A percentile compares a stretch with the other conserved stretches of the same genome.
Evolutionary conservation across 75 land plant species (phyloP).

Genomic region (Sequoia sempervirens): DNA sequence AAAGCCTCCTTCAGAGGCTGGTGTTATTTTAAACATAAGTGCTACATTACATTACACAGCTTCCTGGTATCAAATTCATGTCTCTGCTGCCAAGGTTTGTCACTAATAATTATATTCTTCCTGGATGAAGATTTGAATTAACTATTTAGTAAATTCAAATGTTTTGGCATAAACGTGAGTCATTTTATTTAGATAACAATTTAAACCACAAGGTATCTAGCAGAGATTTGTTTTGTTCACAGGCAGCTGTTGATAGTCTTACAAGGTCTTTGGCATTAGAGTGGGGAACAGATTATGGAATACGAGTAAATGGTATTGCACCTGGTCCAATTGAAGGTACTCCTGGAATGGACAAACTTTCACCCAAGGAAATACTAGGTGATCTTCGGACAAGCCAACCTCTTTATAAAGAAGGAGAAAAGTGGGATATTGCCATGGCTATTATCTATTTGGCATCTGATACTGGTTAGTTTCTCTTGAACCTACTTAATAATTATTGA

Average conservation of each 20-base stretch:
- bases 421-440: slow-evolving; percentile 98
- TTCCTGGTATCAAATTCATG: slow-evolving; percentile 95
- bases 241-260: slow-evolving; percentile 95
- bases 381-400: slow-evolving; percentile 31
- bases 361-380: slow-evolving; percentile 58
- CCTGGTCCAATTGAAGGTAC: slow-evolving; percentile 96
- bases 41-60: slow-evolving; percentile 95
- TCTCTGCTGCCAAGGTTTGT: slow-evolving; percentile 94
- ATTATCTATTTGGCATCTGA: slow-evolving; percentile 84
- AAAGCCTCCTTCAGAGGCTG: slow-evolving; percentile 54
- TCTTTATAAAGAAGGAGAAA: slow-evolving; percentile 71
- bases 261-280: slow-evolving; percentile 94
- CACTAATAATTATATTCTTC: neutral
- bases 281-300: slow-evolving; percentile 95
- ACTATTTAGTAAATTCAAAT: neutral
- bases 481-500: neutral
- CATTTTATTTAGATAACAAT: neutral
- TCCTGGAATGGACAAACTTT: slow-evolving; percentile 85
- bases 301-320: slow-evolving; percentile 94
- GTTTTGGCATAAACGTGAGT: neutral
- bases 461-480: slow-evolving; percentile 53
- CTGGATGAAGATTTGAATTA: neutral
- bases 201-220: neutral
- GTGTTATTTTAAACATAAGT: slow-evolving; percentile 86
- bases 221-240: neutral